A percentile compares a stretch with the other conserved stretches of the same genome.
phyloP scores from a whole-genome alignment of 176 grass and related monocot species.

The Zizania latifolia region DNA sequence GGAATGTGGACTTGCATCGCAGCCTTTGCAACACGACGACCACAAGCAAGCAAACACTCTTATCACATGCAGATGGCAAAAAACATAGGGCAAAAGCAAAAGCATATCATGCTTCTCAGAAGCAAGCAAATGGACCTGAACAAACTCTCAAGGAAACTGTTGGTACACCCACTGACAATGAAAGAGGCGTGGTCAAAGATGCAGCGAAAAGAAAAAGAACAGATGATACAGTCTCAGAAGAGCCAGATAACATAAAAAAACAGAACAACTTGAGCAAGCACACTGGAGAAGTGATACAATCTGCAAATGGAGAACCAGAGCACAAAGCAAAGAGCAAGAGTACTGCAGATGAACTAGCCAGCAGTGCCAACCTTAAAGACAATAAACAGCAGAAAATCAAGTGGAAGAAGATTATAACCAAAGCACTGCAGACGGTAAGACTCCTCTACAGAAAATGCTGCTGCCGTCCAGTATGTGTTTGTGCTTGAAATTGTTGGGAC shows the following conservation, averaged over 20 bases:
- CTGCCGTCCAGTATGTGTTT: neutral
- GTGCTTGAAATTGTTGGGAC: neutral
- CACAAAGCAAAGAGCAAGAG: slow-evolving; percentile 45
- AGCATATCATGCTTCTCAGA: slow-evolving; percentile 77
- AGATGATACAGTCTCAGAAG: slow-evolving; percentile 22
- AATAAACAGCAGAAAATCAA: slow-evolving; percentile 53
- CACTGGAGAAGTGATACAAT: slow-evolving; percentile 44
- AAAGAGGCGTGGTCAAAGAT: slow-evolving; percentile 16
- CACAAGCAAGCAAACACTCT: slow-evolving; percentile 85
- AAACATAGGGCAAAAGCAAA: slow-evolving; percentile 95
- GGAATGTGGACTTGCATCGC: slow-evolving; percentile 20
- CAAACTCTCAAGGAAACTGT: slow-evolving; percentile 30
- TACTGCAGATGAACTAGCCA: slow-evolving; percentile 12
- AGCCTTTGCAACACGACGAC: slow-evolving; percentile 90
- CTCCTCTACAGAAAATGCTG: neutral
- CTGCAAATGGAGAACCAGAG: slow-evolving; percentile 24
- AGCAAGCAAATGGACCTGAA: slow-evolving; percentile 42
- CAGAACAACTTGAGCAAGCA: neutral
- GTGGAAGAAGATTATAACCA: slow-evolving; percentile 90
- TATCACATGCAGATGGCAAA: slow-evolving; percentile 83
- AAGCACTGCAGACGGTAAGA: slow-evolving; percentile 52
- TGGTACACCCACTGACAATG: slow-evolving; percentile 23
- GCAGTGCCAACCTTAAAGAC: slow-evolving; percentile 20
- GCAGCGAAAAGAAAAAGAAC: slow-evolving; percentile 73
- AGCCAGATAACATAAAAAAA: slow-evolving; percentile 27